Conservation (phyloP, 495 filamentous ascomycete genomes). For the Xylaria grammica region DNA sequence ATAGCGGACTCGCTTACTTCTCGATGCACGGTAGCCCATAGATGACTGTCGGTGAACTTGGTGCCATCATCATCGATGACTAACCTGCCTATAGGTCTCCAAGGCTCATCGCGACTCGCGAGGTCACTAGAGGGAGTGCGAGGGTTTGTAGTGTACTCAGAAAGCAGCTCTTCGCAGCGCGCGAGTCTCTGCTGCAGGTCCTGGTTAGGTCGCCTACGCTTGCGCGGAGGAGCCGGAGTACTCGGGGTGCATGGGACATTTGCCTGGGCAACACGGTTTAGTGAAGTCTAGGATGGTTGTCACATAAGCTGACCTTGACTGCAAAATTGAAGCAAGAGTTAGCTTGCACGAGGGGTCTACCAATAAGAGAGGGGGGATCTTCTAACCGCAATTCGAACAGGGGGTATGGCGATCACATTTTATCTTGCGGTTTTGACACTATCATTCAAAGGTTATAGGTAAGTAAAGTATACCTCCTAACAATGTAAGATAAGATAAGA, state of each 20-base stretch:
- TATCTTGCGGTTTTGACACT: constrained; percentile 71
- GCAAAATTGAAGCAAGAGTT: constrained; percentile 13
- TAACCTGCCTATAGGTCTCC: constrained; percentile 48
- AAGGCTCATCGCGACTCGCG: constrained; percentile 37
- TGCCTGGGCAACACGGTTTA: constrained; percentile 39
- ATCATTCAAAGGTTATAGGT: constrained; percentile 28
- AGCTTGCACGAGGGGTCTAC: neutral
- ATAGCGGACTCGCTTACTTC: constrained; percentile 42
- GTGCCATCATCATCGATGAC: constrained; percentile 50
- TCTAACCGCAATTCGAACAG: constrained; percentile 67
- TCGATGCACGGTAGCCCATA: constrained; percentile 47
- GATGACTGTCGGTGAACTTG: constrained; percentile 51
- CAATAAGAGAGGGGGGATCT: constrained; percentile 10
- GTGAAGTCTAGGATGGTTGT: constrained; percentile 16
- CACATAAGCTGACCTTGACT: constrained; percentile 30
- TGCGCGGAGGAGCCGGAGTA: constrained; percentile 54
- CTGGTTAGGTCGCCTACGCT: constrained; percentile 53
- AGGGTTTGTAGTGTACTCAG: constrained; percentile 49
- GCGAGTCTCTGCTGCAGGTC: constrained; percentile 55
- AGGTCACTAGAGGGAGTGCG: constrained; percentile 31
- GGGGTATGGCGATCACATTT: constrained; percentile 72
- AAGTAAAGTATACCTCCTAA: too few relatives aligned
- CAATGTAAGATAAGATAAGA: too few relatives aligned
- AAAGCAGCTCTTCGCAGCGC: constrained; percentile 54
- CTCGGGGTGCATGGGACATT: constrained; percentile 53